Conservation (phyloP, 1,139 yeast genomes). For the Taiozyma sp. region DNA sequence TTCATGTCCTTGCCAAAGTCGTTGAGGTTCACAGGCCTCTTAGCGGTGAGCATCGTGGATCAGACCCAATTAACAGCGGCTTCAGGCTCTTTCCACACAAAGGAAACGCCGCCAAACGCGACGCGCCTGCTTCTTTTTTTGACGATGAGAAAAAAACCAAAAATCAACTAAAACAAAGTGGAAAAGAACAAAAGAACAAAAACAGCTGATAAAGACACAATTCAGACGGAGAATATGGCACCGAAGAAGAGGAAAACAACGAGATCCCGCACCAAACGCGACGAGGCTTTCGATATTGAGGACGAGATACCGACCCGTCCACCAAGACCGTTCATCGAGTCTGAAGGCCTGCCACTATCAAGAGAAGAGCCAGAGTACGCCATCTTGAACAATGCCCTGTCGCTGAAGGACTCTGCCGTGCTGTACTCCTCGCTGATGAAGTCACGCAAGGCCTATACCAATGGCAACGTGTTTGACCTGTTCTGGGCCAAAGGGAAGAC, state of each 20-base stretch:
- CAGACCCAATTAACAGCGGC: neutral
- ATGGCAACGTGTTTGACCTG: conserved; percentile 70
- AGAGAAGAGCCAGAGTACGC: conserved; percentile 56
- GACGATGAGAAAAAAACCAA: neutral
- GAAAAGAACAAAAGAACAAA: neutral
- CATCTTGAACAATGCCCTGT: conserved; percentile 58
- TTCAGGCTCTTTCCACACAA: neutral
- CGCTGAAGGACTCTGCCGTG: conserved; percentile 70
- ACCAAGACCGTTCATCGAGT: conserved; percentile 59
- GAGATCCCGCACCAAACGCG: conserved; percentile 33
- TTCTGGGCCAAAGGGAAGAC: conserved; percentile 70
- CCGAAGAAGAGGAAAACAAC: conserved; percentile 29
- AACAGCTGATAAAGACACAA: conserved; percentile 3
- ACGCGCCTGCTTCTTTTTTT: neutral
- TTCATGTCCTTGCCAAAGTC: conserved; percentile 3
- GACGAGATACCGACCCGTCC: conserved; percentile 34
- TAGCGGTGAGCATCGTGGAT: neutral
- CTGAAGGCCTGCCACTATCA: conserved; percentile 71
- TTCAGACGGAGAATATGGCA: conserved; percentile 27
- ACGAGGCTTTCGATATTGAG: conserved; percentile 32
- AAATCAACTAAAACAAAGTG: neutral
- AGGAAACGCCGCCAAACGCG: no score
- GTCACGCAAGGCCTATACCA: conserved; percentile 70
- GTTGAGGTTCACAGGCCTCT: conserved; percentile 1
- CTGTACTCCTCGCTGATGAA: conserved; percentile 67